Base-by-base conservation (phyloP, 768 basidiomycete genomes). In the Atractiella rhizophila region DNA sequence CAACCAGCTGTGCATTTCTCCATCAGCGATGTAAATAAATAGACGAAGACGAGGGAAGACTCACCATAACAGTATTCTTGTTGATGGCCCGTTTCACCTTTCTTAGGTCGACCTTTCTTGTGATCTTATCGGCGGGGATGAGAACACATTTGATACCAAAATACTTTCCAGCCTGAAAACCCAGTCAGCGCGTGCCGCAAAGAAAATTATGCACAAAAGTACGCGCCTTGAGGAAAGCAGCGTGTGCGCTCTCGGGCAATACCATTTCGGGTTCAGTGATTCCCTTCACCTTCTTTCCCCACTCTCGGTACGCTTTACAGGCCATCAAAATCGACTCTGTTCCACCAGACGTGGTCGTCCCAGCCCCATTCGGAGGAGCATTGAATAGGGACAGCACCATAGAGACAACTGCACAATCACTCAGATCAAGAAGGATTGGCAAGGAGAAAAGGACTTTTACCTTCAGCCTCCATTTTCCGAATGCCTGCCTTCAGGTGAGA, bases 261-360 rank as follows among this genome's bases (percentile, higher is more conserved):
- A 94, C 65, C 86, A 96, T 85, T 57, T 98, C 88, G 1, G 88
- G 88, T 45, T 76, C 69, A 0, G 68, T 80, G 50, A 94, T 80
- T 7, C 82, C 81, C 57, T 83, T 86, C 29, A 74, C 73, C 1
- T 63, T 67, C 33, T 67, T 62, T 5, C 81, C 88, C 80, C 86
- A 91, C 48, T 94, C 85, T 12, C 83, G 69, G 55, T 98, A 73
- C 0, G 85, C 78, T 64, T 94, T 94, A 49, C 82, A 67, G 2
- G 83, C 73, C 83, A 94, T 85, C 36, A 98, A 64, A 50, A 96
- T 94, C 18, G 77, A 80, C 57, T 98, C 88, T 0, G 88, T 98
- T 5, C 88, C 88, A 12, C 88, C 88, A 0, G 76, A 76, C 1
- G 88, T 98, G 59, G 86, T 94, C 5, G 73, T 74, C 11, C 88